These are phyloP conservation scores for Pisolithus microcarpus DNA, from an alignment of 768 basidiomycete species.

Conservation along the genomic window DNA sequence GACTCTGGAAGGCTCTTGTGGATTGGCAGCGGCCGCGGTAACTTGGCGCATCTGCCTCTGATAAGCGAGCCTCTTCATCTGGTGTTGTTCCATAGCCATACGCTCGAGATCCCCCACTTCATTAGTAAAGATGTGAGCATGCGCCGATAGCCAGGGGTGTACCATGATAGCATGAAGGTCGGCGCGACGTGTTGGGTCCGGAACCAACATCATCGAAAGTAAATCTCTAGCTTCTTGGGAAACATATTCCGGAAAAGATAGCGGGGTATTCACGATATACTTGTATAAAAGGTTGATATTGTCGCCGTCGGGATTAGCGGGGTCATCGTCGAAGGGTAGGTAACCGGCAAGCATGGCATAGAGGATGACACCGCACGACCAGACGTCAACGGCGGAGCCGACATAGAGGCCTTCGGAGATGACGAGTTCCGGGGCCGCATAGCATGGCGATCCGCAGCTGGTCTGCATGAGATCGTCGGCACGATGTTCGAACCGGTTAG, in stretches of 20 bases:
- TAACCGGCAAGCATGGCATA: slow-evolving; percentile 97
- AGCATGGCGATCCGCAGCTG: slow-evolving; percentile 94
- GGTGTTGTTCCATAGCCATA: slow-evolving; percentile 77
- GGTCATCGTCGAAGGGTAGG: slow-evolving; percentile 99
- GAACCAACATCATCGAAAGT: slow-evolving; percentile 87
- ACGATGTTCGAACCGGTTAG: slow-evolving; percentile 92
- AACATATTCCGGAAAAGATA: slow-evolving; percentile 96
- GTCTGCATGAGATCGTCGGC: slow-evolving; percentile 97
- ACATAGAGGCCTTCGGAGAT: slow-evolving; percentile 96
- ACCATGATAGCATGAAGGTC: slow-evolving; percentile 73
- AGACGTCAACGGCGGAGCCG: slow-evolving; percentile 96
- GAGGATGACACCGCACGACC: slow-evolving; percentile 92
- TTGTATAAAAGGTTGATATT: slow-evolving; percentile 98
- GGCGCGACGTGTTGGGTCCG: slow-evolving; percentile 77
- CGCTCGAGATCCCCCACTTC: slow-evolving; percentile 73
- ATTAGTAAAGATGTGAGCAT: slow-evolving; percentile 47
- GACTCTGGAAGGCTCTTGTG: slow-evolving; percentile 24
- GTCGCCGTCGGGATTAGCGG: slow-evolving; percentile 96
- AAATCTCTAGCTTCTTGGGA: slow-evolving; percentile 77
- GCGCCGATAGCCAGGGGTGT: slow-evolving; percentile 75
- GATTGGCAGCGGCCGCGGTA: slow-evolving; percentile 30
- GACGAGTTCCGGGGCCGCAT: slow-evolving; percentile 96
- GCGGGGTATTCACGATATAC: slow-evolving; percentile 95
- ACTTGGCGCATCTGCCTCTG: slow-evolving; percentile 70
- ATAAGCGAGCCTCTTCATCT: slow-evolving; percentile 74